Base-by-base conservation (phyloP, 2,329 filamentous ascomycete species). In the Talaromyces sp. region DNA sequence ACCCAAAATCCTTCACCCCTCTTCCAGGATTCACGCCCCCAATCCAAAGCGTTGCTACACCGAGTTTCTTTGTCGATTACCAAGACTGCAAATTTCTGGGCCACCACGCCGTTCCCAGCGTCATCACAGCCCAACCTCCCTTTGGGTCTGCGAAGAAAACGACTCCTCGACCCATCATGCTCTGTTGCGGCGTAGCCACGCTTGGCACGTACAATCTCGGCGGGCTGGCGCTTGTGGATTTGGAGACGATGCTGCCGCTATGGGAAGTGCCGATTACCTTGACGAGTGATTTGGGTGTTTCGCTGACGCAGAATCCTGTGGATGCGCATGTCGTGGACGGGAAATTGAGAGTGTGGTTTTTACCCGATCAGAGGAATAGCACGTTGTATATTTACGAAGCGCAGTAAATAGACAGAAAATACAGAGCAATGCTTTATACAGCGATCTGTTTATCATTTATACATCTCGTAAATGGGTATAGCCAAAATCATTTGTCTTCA, bases 11-110 rank as follows among this genome's bases (percentile, higher is more conserved):
- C 6, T 69, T 65, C 55, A 58, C 63, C 1, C 53, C 59, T 7
- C 50, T 66, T 4, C 63, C 65, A 2, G 59, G 54, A 4, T 71
- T 73, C 56, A 67, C 67, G 0, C 32, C 58, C 2, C 72, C 72
- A 0, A 43, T 62, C 27, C 60, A 54, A 6, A 62, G 65, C 14
- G 64, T 67, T 7, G 61, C 65, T 7, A 80, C 81, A 55, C 79
- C 78, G 0, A 75, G 70, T 38, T 74, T 78, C 64, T 81, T 75
- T 66, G 66, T 79, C 58, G 80, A 81, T 61, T 81, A 81, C 64
- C 79, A 82, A 66, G 80, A 82, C 70, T 82, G 79, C 70, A 82
- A 82, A 65, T 81, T 76, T 67, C 69, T 82, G 0, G 80, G 79
- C 3, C 74, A 73, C 63, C 72, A 74, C 14, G 61, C 65, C 10